phyloP scores from a whole-genome alignment of 75 land plant genomes.

The Isoetes taiwanensis region DNA sequence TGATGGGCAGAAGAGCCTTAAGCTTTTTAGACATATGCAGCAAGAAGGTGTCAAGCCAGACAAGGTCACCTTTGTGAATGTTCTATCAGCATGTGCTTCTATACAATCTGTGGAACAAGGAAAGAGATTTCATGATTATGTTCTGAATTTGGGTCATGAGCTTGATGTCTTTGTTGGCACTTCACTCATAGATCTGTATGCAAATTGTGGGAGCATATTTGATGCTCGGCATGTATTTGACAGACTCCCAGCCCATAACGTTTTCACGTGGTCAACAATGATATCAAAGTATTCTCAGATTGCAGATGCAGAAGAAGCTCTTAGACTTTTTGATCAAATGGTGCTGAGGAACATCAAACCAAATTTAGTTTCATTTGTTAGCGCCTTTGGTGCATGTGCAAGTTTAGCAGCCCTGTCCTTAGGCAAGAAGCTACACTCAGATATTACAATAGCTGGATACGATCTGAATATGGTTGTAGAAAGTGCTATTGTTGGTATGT shows the following conservation, averaged over 20 bases:
- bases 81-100: constrained; percentile 7
- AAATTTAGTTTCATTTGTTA: constrained; percentile 8
- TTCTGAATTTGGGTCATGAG: background rate
- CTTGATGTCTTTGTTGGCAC: constrained; percentile 10
- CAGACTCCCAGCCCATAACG: background rate
- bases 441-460: too few relatives aligned
- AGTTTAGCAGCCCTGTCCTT: too few relatives aligned
- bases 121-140: constrained; percentile 1
- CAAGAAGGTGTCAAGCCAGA: constrained; percentile 12
- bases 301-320: background rate
- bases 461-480: too few relatives aligned
- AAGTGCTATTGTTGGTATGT: too few relatives aligned
- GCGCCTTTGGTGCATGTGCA: constrained; percentile 21
- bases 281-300: background rate
- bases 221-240: constrained; percentile 10
- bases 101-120: background rate
- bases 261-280: background rate
- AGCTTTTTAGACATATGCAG: constrained; percentile 6
- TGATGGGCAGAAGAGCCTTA: background rate
- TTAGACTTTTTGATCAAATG: constrained; percentile 3
- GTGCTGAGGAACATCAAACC: constrained; percentile 4
- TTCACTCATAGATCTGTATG: constrained; percentile 1
- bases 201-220: constrained; percentile 8
- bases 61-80: background rate
- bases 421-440: too few relatives aligned